phyloP scores from a whole-genome alignment of 73 alveolate species.

The Stentor roeselii region DNA sequence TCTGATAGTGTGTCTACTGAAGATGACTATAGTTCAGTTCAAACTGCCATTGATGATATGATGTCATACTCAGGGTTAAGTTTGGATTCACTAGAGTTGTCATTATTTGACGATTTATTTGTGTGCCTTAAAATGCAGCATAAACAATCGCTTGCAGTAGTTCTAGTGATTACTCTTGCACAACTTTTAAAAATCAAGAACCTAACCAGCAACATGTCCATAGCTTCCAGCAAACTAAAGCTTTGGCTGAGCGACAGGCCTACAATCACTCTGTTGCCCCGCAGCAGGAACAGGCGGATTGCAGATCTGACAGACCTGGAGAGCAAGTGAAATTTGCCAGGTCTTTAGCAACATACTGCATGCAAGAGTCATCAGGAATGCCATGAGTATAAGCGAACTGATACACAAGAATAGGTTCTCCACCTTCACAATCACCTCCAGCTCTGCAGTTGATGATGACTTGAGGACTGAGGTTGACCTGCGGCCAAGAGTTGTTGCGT shows the following conservation, averaged over 20 bases:
- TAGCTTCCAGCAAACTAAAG: conserved; percentile 45
- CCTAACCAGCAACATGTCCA: conserved; percentile 49
- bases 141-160: too few species aligned
- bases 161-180: too few species aligned
- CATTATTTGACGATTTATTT: too few species aligned
- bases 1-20: too few species aligned
- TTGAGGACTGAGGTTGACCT: conserved; percentile 60
- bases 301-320: conserved; percentile 29
- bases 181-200: too few species aligned
- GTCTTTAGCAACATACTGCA: conserved; percentile 55
- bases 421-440: conserved; percentile 83
- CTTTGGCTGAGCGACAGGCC: conserved; percentile 53
- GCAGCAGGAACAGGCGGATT: not conserved
- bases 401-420: conserved; percentile 62
- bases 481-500: conserved; percentile 53
- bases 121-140: too few species aligned
- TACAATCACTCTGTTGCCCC: conserved; percentile 39
- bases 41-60: too few species aligned
- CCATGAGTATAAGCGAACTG: conserved; percentile 53
- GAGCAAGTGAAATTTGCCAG: conserved; percentile 49
- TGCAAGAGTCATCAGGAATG: conserved; percentile 63
- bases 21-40: too few species aligned
- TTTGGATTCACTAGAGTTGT: too few species aligned
- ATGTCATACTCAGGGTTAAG: too few species aligned
- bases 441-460: conserved; percentile 69